Conservation (phyloP, 2,329 filamentous ascomycete genomes). For the Gnomoniopsis sp. region DNA sequence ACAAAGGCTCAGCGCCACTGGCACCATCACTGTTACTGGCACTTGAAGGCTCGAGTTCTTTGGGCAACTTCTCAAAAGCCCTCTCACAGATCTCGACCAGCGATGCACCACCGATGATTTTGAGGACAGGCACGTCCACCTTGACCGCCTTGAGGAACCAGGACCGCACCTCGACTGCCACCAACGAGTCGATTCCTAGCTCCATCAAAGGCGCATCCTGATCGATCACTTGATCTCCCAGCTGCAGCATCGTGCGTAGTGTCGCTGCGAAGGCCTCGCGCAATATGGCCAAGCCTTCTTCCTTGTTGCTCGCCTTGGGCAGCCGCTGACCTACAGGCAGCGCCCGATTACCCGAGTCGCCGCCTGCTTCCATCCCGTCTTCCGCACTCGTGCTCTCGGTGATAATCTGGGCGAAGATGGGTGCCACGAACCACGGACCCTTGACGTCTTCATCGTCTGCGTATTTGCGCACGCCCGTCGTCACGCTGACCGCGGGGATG, state of each 20-base stretch:
- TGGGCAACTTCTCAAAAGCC: slow-evolving; percentile 1
- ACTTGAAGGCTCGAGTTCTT: slow-evolving; percentile 2
- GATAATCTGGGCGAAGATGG: background rate
- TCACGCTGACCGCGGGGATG: background rate
- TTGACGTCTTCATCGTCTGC: background rate
- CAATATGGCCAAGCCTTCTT: background rate
- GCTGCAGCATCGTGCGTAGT: slow-evolving; percentile 16
- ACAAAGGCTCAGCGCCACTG: background rate
- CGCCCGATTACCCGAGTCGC: background rate
- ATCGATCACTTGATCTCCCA: slow-evolving; percentile 15
- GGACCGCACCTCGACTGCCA: slow-evolving; percentile 32
- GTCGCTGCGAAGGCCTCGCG: slow-evolving; percentile 7
- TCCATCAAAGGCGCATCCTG: slow-evolving; percentile 16
- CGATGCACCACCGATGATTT: slow-evolving; percentile 32
- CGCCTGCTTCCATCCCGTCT: background rate
- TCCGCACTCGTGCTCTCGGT: background rate
- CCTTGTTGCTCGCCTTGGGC: background rate
- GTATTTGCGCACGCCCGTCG: background rate
- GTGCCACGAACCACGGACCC: background rate
- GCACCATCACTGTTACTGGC: background rate
- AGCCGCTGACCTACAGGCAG: background rate
- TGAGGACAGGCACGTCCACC: slow-evolving; percentile 40
- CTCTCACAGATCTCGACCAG: slow-evolving; percentile 8
- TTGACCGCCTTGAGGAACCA: slow-evolving; percentile 43
- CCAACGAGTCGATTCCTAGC: slow-evolving; percentile 22